Evolutionary conservation across 2,329 filamentous ascomycete species (phyloP), one percentile per base, ranked within the genome.

Genomic region (Penicillium crustosum): DNA sequence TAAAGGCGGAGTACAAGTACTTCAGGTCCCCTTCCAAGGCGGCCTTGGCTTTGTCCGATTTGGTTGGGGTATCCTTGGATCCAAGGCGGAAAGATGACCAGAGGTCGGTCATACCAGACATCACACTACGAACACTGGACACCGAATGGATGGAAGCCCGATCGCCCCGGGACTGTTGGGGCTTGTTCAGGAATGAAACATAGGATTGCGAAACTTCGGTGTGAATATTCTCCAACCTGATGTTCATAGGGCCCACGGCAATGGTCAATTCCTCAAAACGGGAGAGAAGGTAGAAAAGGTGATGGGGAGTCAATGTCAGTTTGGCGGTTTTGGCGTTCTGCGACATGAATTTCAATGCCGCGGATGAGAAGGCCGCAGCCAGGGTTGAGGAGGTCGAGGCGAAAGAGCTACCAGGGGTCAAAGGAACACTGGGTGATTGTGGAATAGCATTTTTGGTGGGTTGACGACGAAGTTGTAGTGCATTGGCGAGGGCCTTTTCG

Each of bases 1-100:
- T 99, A 73, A 97, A 99, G 57, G 94, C 91, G 42, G 94, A 97
- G 78, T 97, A 99, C 35, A 99, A 82, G 74, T 99, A 97, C 75
- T 93, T 97, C 66, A 97, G 79, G 73, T 99, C 94, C 57, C 89
- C 86, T 71, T 94, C 87, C 55, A 94, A 78, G 44, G 91, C 89
- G 57, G 88, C 89, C 76, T 95, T 96, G 73, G 94, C 91, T 72
- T 91, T 92, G 76, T 97, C 94, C 36, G 87, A 90, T 72, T 93
- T 90, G 63, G 91, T 89, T 49, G 86, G 85, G 42, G 89, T 88
- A 68, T 91, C 91, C 75, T 88, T 89, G 44, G 90, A 88, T 59
- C 87, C 87, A 29, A 97, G 84, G 25, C 93, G 90, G 64, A 97
- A 87, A 68, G 88, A 92, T 23, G 91, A 89, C 93, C 93, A 97